These are phyloP conservation scores for Scleroderma bovista DNA, from an alignment of 768 basidiomycete genomes.

Conservation along the genomic window DNA sequence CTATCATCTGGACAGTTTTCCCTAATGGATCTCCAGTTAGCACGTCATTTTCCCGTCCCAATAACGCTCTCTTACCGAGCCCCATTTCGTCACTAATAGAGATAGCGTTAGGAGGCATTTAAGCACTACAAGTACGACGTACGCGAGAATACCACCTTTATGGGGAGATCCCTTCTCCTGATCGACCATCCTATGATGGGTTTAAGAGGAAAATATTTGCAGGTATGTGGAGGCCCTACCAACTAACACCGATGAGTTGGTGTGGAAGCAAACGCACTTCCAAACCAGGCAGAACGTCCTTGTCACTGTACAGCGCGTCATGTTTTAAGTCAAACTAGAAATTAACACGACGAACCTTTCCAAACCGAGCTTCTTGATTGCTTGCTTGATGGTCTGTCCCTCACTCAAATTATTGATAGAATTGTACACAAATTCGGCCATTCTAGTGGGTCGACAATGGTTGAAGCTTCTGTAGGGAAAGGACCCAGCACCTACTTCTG, in stretches of 20 bases:
- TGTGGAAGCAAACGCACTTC: slow-evolving; percentile 68
- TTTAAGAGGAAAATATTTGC: not conserved
- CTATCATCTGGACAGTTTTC: slow-evolving; percentile 79
- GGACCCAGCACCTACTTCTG: slow-evolving; percentile 30
- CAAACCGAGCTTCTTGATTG: slow-evolving; percentile 48
- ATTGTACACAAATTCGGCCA: slow-evolving; percentile 58
- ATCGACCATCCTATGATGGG: slow-evolving; percentile 53
- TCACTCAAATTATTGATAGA: slow-evolving; percentile 54
- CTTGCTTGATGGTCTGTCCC: slow-evolving; percentile 46
- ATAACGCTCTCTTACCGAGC: slow-evolving; percentile 31
- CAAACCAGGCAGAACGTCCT: slow-evolving; percentile 60
- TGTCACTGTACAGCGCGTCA: slow-evolving; percentile 31
- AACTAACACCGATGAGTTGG: slow-evolving; percentile 72
- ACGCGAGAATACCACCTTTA: slow-evolving; percentile 63
- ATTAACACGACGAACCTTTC: slow-evolving; percentile 33
- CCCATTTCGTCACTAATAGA: slow-evolving; percentile 62
- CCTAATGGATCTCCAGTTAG: slow-evolving; percentile 27
- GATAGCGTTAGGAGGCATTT: slow-evolving; percentile 3
- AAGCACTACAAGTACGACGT: slow-evolving; percentile 13
- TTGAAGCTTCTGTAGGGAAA: not conserved
- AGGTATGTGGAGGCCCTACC: slow-evolving; percentile 32
- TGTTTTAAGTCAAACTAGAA: not conserved
- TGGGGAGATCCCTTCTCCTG: slow-evolving; percentile 45
- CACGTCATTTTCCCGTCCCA: not conserved
- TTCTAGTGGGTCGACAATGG: slow-evolving; percentile 27